These are phyloP conservation scores for Metarhizium brunneum DNA, from an alignment of 2,329 filamentous ascomycete genomes.

Conservation along the genomic window DNA sequence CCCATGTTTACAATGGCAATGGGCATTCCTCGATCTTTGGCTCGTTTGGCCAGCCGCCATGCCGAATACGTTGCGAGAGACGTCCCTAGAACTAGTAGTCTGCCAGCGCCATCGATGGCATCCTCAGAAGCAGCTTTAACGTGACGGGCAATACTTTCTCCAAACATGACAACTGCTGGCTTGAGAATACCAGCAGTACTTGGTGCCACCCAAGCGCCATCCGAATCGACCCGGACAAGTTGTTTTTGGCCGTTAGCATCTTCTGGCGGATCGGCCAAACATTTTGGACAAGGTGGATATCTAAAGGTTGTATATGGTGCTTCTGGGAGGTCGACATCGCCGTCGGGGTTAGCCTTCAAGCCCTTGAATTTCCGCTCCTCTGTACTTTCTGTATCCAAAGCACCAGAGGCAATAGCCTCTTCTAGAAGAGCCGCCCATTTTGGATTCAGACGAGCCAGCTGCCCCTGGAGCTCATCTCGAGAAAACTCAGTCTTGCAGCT, in stretches of 20 bases:
- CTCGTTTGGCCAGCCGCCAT: conserved; percentile 78
- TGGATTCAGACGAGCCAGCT: conserved; percentile 73
- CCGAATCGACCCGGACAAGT: conserved; percentile 60
- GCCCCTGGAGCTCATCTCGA: conserved; percentile 64
- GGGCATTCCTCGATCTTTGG: conserved; percentile 72
- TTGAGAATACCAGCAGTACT: conserved; percentile 76
- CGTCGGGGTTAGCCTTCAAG: conserved; percentile 82
- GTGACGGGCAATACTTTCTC: conserved; percentile 64
- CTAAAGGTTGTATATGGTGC: conserved; percentile 84
- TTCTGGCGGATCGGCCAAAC: conserved; percentile 54
- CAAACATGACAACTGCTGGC: conserved; percentile 93
- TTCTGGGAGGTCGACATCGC: conserved; percentile 81
- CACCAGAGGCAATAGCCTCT: conserved; percentile 63
- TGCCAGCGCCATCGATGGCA: conserved; percentile 67
- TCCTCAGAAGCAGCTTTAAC: conserved; percentile 72
- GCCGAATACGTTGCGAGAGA: conserved; percentile 93
- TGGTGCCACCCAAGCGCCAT: conserved; percentile 65
- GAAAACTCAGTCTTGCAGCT: conserved; percentile 66
- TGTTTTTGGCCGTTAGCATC: conserved; percentile 44
- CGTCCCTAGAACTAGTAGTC: conserved; percentile 74
- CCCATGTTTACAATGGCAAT: conserved; percentile 84
- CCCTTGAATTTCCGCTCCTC: conserved; percentile 57
- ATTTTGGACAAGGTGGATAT: conserved; percentile 82
- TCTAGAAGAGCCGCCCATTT: conserved; percentile 71
- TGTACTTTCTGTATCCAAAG: conserved; percentile 69